Conservation (phyloP, 352 stramenopile species). For the Pythium inflatum region DNA sequence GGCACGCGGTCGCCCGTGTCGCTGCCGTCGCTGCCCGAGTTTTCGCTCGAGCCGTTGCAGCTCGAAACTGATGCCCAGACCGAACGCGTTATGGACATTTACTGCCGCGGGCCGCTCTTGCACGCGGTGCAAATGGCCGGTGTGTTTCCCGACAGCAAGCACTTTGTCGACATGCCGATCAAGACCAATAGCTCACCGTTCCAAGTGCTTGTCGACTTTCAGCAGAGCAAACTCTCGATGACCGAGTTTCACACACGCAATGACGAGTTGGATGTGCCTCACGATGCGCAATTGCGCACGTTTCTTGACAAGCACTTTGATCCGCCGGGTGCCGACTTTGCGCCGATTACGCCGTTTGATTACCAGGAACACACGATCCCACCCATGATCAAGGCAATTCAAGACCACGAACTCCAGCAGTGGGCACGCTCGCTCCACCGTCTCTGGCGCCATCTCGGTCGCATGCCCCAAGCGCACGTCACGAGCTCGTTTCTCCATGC, state of each 20-base stretch:
- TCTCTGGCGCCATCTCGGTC: constrained; percentile 76
- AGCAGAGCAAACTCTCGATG: constrained; percentile 54
- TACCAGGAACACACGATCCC: constrained; percentile 58
- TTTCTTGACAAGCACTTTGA: constrained; percentile 89
- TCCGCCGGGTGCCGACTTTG: constrained; percentile 72
- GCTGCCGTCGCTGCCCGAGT: constrained; percentile 26
- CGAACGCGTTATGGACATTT: constrained; percentile 74
- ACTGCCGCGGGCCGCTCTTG: constrained; percentile 67
- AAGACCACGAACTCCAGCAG: constrained; percentile 49
- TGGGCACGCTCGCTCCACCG: constrained; percentile 77
- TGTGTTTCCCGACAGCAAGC: constrained; percentile 90
- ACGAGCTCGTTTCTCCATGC: constrained; percentile 63
- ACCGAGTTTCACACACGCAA: constrained; percentile 46
- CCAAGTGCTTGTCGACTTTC: constrained; percentile 74
- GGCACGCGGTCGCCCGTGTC: neutral
- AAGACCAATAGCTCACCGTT: constrained; percentile 75
- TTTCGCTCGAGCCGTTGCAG: constrained; percentile 25
- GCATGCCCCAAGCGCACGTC: constrained; percentile 55
- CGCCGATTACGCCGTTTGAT: constrained; percentile 70
- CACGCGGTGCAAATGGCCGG: constrained; percentile 72
- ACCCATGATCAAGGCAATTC: constrained; percentile 58
- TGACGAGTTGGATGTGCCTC: constrained; percentile 15
- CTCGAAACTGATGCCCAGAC: constrained; percentile 48
- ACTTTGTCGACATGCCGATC: constrained; percentile 94
- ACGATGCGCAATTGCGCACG: constrained; percentile 48